A percentile compares a stretch with the other conserved stretches of the same genome.
phyloP scores from a whole-genome alignment of 2,329 filamentous ascomycete species.

The Blumeriella jaapii region DNA sequence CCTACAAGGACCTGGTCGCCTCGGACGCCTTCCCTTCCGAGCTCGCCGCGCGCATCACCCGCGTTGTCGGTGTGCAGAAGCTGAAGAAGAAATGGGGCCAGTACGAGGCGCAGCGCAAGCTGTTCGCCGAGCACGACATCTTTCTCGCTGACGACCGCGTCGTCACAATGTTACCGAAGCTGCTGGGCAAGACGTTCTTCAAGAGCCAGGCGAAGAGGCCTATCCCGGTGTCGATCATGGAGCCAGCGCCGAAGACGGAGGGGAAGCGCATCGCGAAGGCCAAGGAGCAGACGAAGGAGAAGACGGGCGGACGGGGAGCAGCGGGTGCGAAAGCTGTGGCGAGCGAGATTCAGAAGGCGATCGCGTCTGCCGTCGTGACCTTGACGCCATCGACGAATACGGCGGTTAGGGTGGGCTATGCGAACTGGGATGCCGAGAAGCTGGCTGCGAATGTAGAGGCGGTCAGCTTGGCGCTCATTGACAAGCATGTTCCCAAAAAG shows the following conservation, averaged over 20 bases:
- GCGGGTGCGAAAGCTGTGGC: conserved; percentile 45
- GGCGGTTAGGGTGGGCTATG: conserved; percentile 66
- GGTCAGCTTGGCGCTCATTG: conserved; percentile 56
- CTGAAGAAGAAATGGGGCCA: conserved; percentile 81
- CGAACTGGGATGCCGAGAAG: conserved; percentile 63
- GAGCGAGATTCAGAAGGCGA: conserved; percentile 67
- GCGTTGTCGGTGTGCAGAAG: conserved; percentile 73
- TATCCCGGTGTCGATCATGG: conserved; percentile 63
- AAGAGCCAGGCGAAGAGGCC: conserved; percentile 73
- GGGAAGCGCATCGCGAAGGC: conserved; percentile 45
- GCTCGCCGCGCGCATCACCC: conserved; percentile 55
- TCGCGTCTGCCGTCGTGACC: conserved; percentile 68
- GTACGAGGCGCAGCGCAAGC: conserved; percentile 76
- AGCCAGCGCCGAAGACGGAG: conserved; percentile 49
- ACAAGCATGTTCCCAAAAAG: conserved; percentile 72
- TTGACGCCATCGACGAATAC: conserved; percentile 70
- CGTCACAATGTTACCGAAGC: conserved; percentile 57
- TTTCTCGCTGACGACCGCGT: conserved; percentile 91
- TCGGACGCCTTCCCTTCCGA: conserved; percentile 58
- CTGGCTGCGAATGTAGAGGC: conserved; percentile 70
- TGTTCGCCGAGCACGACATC: conserved; percentile 77
- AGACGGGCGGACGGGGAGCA: conserved; percentile 30
- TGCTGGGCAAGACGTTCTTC: conserved; percentile 90
- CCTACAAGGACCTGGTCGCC: conserved; percentile 80
- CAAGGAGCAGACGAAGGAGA: conserved; percentile 34